These are phyloP conservation scores for Aspergillus pseudoglaucus DNA, from an alignment of 2,329 filamentous ascomycete species.

Conservation along the genomic window DNA sequence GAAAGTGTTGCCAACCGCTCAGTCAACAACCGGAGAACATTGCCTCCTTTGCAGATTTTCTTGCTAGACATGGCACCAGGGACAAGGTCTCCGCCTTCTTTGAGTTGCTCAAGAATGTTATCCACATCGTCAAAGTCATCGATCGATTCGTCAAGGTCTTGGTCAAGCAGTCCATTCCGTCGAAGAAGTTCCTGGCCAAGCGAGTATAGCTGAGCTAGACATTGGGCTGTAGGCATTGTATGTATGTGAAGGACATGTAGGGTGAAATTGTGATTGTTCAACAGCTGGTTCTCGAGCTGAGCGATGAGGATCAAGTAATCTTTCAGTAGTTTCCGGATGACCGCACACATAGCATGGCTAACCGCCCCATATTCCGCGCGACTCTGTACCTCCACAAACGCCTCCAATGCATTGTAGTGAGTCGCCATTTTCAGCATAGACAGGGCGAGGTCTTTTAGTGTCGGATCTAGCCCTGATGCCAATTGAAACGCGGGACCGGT, in stretches of 20 bases:
- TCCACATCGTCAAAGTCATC: conserved; percentile 81
- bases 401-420: conserved; percentile 83
- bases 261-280: conserved; percentile 84
- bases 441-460: conserved; percentile 74
- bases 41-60: conserved; percentile 94
- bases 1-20: conserved; percentile 82
- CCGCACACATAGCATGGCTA: conserved; percentile 93
- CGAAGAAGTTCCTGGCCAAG: conserved; percentile 82
- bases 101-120: conserved; percentile 82
- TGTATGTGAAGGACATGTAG: conserved; percentile 90
- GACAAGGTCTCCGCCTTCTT: conserved; percentile 76
- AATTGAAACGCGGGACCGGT: conserved; percentile 76
- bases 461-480: conserved; percentile 78
- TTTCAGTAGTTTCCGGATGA: conserved; percentile 81
- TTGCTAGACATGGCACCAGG: conserved; percentile 74
- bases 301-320: conserved; percentile 91
- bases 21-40: conserved; percentile 82
- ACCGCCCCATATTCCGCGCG: conserved; percentile 88
- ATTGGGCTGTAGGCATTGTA: conserved; percentile 81
- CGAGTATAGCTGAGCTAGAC: conserved; percentile 83
- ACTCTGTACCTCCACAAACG: conserved; percentile 91
- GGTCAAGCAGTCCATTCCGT: conserved; percentile 76
- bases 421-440: conserved; percentile 93
- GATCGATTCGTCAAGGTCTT: conserved; percentile 61
- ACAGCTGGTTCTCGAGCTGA: conserved; percentile 85